phyloP scores from a whole-genome alignment of 2,329 filamentous ascomycete genomes.

The Ophiostoma piceae region DNA sequence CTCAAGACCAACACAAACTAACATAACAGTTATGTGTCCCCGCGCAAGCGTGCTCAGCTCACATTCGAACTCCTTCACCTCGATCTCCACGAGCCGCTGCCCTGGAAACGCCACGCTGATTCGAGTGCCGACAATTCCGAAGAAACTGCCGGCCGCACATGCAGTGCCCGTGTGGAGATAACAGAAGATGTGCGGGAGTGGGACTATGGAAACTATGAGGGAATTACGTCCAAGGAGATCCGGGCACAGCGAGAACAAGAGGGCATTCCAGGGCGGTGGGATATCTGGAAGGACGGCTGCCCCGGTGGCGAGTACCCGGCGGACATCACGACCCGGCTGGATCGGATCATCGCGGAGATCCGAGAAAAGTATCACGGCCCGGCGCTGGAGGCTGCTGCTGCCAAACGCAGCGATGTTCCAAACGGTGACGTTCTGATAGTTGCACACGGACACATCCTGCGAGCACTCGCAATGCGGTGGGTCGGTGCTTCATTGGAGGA shows the following conservation, averaged over 20 bases:
- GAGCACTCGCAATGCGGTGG: conserved; percentile 87
- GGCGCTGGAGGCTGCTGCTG: conserved; percentile 18
- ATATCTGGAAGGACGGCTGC: conserved; percentile 88
- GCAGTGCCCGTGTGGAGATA: conserved; percentile 58
- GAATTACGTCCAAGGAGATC: conserved; percentile 68
- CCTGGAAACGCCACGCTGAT: conserved; percentile 57
- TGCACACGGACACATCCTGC: conserved; percentile 83
- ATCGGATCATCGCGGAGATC: conserved; percentile 71
- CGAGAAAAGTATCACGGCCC: conserved; percentile 55
- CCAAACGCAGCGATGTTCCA: neutral
- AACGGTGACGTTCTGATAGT: conserved; percentile 68
- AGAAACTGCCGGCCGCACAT: conserved; percentile 36
- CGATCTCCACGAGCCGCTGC: conserved; percentile 61
- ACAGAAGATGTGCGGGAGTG: conserved; percentile 74
- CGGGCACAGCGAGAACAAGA: conserved; percentile 50
- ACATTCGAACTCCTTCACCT: conserved; percentile 87
- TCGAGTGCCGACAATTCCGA: conserved; percentile 25
- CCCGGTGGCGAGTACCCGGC: conserved; percentile 75
- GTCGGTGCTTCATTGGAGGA: conserved; percentile 65
- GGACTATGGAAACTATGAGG: conserved; percentile 86
- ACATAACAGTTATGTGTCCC: conserved; percentile 67
- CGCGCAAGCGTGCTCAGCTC: conserved; percentile 73
- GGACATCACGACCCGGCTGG: conserved; percentile 67
- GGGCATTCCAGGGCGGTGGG: conserved; percentile 60
- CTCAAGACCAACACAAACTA: conserved; percentile 13